These are phyloP conservation scores for Ophiostoma montium DNA, from an alignment of 2,329 filamentous ascomycete species.

Conservation along the genomic window DNA sequence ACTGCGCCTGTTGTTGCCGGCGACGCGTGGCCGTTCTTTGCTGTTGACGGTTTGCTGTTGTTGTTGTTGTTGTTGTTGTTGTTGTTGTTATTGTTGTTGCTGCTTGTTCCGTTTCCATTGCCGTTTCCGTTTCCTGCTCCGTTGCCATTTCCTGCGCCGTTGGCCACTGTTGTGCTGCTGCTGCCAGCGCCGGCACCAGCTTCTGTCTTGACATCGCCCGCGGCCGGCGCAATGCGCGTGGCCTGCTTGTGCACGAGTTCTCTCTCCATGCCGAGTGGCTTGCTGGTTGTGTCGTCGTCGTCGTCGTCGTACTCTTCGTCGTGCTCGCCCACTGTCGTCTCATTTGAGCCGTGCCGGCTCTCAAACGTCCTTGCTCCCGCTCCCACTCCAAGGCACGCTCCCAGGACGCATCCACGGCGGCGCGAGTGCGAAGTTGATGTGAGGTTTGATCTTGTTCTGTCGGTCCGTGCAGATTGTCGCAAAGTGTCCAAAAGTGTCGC, in stretches of 20 bases:
- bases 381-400: no score
- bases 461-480: no score
- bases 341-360: not conserved
- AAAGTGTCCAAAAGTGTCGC: no score
- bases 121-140: no score
- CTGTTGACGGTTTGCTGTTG: not conserved
- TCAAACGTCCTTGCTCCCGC: not conserved
- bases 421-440: no score
- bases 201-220: slow-evolving; percentile 2
- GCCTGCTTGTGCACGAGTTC: slow-evolving; percentile 9
- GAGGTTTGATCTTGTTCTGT: no score
- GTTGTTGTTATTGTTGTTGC: no score
- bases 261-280: slow-evolving; percentile 6
- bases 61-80: not conserved
- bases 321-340: not conserved
- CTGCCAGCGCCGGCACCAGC: not conserved
- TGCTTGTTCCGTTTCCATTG: no score
- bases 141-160: no score
- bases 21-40: slow-evolving; percentile 2
- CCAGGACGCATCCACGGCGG: no score
- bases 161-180: not conserved
- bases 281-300: not conserved
- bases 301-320: not conserved
- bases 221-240: slow-evolving; percentile 9
- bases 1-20: not conserved